Percentiles rank a stretch among this genome's conserved stretches.
Evolutionary conservation across 257 asterid genomes (phyloP).

Genomic region (Lycium ferocissimum): DNA sequence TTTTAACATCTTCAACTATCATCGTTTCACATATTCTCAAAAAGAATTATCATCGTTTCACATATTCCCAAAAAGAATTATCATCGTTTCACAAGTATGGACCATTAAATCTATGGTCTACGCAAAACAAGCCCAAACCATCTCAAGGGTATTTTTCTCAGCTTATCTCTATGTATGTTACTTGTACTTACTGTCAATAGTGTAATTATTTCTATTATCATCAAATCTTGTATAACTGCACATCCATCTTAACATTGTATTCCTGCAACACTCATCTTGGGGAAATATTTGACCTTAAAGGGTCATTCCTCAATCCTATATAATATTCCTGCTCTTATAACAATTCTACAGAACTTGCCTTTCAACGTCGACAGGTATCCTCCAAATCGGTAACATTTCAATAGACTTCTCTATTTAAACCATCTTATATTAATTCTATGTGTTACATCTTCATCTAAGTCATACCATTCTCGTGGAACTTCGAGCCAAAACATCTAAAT

Average conservation of each 20-base stretch:
- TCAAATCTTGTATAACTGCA: not conserved
- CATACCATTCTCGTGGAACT: constrained; percentile 11
- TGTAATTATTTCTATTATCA: not conserved
- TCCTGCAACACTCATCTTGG: not conserved
- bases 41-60: no score
- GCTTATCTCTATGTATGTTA: not conserved
- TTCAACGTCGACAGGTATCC: not conserved
- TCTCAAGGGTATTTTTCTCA: not conserved
- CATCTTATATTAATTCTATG: not conserved
- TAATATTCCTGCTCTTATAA: not conserved
- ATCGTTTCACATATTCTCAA: not conserved
- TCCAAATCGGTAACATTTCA: not conserved
- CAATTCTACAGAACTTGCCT: no score
- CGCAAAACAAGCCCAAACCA: not conserved
- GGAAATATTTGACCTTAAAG: not conserved
- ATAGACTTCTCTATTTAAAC: constrained; percentile 5
- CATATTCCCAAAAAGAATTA: no score
- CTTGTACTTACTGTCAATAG: not conserved
- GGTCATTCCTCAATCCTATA: not conserved
- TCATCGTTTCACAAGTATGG: not conserved
- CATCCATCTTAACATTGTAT: constrained; percentile 7
- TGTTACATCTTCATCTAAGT: constrained; percentile 7
- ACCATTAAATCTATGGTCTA: not conserved
- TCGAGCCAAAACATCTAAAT: not conserved
- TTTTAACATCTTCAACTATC: not conserved